phyloP scores from a whole-genome alignment of 192 early-diverging fungal genomes.

The Coemansia sp. region DNA sequence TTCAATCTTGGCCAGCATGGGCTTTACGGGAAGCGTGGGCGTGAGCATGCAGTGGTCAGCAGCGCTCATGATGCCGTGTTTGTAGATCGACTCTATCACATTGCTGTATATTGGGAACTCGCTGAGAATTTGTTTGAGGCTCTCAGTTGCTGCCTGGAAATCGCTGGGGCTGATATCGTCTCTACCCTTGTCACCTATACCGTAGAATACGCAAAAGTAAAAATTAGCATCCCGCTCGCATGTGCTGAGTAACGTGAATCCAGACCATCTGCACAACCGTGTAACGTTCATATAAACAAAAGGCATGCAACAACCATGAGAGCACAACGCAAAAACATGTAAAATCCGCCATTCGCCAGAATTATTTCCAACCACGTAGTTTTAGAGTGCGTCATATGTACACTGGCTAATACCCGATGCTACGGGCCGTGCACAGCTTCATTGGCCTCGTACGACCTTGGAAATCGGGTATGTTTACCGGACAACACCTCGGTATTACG shows the following conservation, averaged over 20 bases:
- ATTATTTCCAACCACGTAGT: constrained; percentile 10
- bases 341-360: constrained; percentile 17
- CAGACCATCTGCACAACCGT: neutral
- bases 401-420: neutral
- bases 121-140: constrained; percentile 63
- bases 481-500: neutral
- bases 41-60: constrained; percentile 81
- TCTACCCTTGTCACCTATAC: constrained; percentile 10
- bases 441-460: neutral
- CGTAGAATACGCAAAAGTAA: neutral
- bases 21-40: constrained; percentile 95
- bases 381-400: neutral
- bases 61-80: constrained; percentile 69
- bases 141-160: constrained; percentile 54
- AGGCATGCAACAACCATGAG: neutral
- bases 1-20: constrained; percentile 99
- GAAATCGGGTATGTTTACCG: neutral
- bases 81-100: constrained; percentile 82
- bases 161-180: constrained; percentile 18
- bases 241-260: neutral
- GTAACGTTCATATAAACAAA: neutral
- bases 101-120: constrained; percentile 92
- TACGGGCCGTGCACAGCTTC: neutral
- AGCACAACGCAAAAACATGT: neutral
- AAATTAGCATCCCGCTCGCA: neutral